Evolutionary conservation across 345 rosid species (phyloP), one percentile per base, ranked within the genome.

Genomic region (Carallia pectinifolia): DNA sequence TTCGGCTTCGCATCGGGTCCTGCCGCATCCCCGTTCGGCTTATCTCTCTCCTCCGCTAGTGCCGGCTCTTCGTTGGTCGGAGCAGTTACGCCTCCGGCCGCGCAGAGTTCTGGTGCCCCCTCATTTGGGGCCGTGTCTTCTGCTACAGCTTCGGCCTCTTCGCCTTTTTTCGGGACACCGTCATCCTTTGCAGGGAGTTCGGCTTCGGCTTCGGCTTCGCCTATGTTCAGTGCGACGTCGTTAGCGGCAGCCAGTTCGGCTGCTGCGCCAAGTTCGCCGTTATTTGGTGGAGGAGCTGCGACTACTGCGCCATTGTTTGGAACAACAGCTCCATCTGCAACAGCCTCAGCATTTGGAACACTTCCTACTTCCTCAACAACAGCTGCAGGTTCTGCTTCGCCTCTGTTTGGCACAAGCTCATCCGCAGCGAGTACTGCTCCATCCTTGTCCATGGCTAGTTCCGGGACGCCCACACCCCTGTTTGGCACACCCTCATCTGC

Each of bases 1-100:
- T 67, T 61, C 3, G 75, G 69, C 33, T 52, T 79, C 18, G 29
- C 59, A 52, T 67, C 85, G 0, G 61, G 47, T 58, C 8, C 83
- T 6, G 13, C 76, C 64, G 4, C 64, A 6, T 62, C 84, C 31
- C 75, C 74, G 68, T 82, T 82, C 33, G 83, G 75, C 2, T 53
- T 74, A 8, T n/a, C 81, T 33, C 58, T 77, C 31, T 72, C 84
- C 3, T 31, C 72, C 33, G 62, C 85, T 54, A 66, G 67, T 52
- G 55, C 85, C 13, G 64, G 72, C 7, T 29, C 90, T 1, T 54
- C 83, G 7, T 29, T 48, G 44, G 63, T 67, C 36, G 76, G 70
- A 52, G 59, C 77, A 18, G 77, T 59, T 15, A 48, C 72, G 7
- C 12, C 77, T 15, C 31, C 34, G 39, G 16, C 50, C 16, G 50